Percentiles rank a stretch among this genome's conserved stretches.
These are phyloP conservation scores for Fusarium subglutinans DNA, from an alignment of 2,329 filamentous ascomycete genomes.

Conservation along the genomic window DNA sequence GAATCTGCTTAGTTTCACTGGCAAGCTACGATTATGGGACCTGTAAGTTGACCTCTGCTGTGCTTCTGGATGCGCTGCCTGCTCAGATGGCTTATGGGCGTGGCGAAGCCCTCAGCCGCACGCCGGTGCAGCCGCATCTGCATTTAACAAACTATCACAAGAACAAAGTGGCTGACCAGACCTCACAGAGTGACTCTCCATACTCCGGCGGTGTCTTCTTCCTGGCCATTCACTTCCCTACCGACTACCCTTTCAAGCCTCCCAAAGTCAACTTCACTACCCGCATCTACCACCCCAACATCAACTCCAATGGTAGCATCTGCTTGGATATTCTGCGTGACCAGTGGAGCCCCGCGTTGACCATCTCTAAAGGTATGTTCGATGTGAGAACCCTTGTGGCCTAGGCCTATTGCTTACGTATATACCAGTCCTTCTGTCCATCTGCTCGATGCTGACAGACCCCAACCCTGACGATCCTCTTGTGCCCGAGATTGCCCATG, in stretches of 20 bases:
- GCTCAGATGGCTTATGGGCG: conserved; percentile 11
- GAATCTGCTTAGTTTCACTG: conserved; percentile 84
- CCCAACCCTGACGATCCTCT: conserved; percentile 99
- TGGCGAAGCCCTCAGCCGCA: conserved; percentile 32
- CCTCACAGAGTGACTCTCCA: conserved; percentile 85
- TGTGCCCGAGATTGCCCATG: conserved; percentile 97
- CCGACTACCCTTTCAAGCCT: conserved; percentile 99
- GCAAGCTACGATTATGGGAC: conserved; percentile 99
- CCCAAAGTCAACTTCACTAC: conserved; percentile 99
- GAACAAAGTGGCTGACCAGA: conserved; percentile 43
- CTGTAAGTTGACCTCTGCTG: conserved; percentile 68
- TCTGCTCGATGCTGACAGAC: conserved; percentile 99
- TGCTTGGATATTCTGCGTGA: conserved; percentile 98
- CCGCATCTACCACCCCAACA: conserved; percentile 99
- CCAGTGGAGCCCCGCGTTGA: conserved; percentile 98
- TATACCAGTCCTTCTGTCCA: conserved; percentile 87
- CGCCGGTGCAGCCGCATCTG: conserved; percentile 17
- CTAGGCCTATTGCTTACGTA: conserved; percentile 6
- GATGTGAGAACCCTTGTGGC: conserved; percentile 30
- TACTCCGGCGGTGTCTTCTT: conserved; percentile 99
- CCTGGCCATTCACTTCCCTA: conserved; percentile 98
- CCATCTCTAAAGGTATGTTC: conserved; percentile 92
- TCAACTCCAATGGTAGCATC: conserved; percentile 99
- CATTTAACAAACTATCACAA: conserved; percentile 5
- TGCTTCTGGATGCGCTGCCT: background rate